A percentile compares a stretch with the other conserved stretches of the same genome.
Conservation (phyloP, 257 asterid species). For the Pogostemon cablin region DNA sequence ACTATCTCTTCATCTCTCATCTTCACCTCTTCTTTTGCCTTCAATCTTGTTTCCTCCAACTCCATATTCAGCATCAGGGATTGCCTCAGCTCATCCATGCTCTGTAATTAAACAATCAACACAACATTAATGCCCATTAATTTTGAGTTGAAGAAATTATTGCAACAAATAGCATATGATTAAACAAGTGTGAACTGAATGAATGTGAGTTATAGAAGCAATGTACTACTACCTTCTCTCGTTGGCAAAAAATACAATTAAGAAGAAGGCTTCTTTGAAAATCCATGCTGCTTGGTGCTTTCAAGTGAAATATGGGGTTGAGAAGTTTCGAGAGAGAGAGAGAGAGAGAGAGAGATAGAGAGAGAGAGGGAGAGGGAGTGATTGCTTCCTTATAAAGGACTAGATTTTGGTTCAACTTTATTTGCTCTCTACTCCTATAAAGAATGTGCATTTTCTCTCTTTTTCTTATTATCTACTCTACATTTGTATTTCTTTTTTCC, state of each 20-base stretch:
- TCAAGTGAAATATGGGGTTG: not conserved
- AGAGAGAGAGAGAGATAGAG: too few species aligned
- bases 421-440: conserved; percentile 7
- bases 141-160: not conserved
- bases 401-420: conserved; percentile 24
- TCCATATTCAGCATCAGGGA: conserved; percentile 62
- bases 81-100: conserved; percentile 73
- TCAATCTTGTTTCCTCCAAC: conserved; percentile 57
- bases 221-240: conserved; percentile 59
- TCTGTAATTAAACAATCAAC: conserved; percentile 46
- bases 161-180: not conserved
- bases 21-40: conserved; percentile 69
- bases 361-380: conserved; percentile 4
- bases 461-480: not conserved
- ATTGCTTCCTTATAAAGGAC: conserved; percentile 43
- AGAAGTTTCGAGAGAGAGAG: not conserved
- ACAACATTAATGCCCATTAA: too few species aligned
- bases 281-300: conserved; percentile 49
- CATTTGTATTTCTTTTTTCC: too few species aligned
- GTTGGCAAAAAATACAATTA: conserved; percentile 62
- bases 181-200: not conserved
- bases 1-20: conserved; percentile 57
- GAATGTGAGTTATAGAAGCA: not conserved
- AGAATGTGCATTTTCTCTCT: conserved; percentile 3
- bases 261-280: conserved; percentile 57